phyloP scores from a whole-genome alignment of 257 asterid species.

The Primulina tabacum region DNA sequence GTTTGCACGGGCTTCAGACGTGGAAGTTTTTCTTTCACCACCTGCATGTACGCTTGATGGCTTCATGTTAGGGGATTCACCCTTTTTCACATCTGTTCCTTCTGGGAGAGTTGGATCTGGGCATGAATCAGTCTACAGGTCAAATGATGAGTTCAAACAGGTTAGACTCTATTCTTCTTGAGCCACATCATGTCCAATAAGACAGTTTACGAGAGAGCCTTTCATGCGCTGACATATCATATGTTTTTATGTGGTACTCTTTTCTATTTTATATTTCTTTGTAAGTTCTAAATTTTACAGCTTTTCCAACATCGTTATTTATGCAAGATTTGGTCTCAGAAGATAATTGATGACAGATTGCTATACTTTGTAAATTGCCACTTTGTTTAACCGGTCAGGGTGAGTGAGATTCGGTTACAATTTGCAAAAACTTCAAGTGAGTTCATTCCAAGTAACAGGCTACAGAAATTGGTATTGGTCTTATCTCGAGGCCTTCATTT shows the following conservation, averaged over 20 bases:
- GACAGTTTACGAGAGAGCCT: background rate
- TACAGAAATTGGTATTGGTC: background rate
- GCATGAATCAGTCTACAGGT: conserved; percentile 81
- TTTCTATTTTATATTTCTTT: background rate
- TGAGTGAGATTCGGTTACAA: background rate
- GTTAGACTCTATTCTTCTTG: conserved; percentile 32
- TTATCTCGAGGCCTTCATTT: background rate
- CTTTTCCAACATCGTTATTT: background rate
- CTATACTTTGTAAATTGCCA: background rate
- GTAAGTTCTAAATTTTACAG: background rate
- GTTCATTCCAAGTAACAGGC: background rate
- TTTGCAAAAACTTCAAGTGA: background rate
- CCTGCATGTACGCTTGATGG: conserved; percentile 90
- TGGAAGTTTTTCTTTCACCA: conserved; percentile 95
- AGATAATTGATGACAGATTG: conserved; percentile 14
- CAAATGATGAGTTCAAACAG: conserved; percentile 96
- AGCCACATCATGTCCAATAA: conserved; percentile 18
- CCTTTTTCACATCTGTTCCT: conserved; percentile 97
- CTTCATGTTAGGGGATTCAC: conserved; percentile 94
- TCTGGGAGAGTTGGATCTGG: conserved; percentile 96
- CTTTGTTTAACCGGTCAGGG: background rate
- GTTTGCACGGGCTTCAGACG: conserved; percentile 96
- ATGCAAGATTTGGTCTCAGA: conserved; percentile 8
- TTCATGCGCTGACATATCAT: conserved; percentile 21
- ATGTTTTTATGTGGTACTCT: background rate